These are phyloP conservation scores for Russula emetica DNA, from an alignment of 768 basidiomycete species.

Conservation along the genomic window DNA sequence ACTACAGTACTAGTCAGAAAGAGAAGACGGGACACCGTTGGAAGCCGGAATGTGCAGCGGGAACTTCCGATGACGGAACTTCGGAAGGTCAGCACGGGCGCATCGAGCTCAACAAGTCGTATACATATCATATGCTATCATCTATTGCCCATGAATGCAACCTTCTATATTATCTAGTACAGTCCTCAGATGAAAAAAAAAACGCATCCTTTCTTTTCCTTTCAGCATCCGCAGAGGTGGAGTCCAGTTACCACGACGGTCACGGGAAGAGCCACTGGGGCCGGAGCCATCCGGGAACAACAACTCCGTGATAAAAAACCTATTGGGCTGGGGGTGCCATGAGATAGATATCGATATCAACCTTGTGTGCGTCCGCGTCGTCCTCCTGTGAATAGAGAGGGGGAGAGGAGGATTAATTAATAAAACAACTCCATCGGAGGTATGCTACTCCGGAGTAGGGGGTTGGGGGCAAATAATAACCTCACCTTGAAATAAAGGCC, in stretches of 20 bases:
- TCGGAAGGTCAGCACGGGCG: too few relatives aligned
- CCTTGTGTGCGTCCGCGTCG: conserved; percentile 10
- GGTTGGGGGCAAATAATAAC: not conserved
- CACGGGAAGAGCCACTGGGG: not conserved
- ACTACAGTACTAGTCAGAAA: too few relatives aligned
- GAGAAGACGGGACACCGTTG: not conserved
- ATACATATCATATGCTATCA: too few relatives aligned
- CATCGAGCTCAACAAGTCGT: not conserved
- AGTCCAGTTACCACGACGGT: too few relatives aligned
- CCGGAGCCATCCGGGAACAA: not conserved
- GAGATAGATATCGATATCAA: conserved; percentile 7
- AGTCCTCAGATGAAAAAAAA: too few relatives aligned
- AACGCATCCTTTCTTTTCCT: too few relatives aligned
- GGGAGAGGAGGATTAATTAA: not conserved
- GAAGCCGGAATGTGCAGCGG: not conserved
- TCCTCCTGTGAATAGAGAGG: conserved; percentile 1
- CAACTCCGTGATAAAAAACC: not conserved
- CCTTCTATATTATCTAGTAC: too few relatives aligned
- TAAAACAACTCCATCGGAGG: not conserved
- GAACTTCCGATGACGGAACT: not conserved
- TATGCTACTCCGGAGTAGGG: not conserved
- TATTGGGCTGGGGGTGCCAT: not conserved
- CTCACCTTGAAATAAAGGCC: conserved; percentile 15
- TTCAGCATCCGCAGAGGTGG: too few relatives aligned
- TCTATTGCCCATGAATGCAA: not conserved